These are phyloP conservation scores for Noccaea bulbosa DNA, from an alignment of 345 rosid species.

Conservation along the genomic window DNA sequence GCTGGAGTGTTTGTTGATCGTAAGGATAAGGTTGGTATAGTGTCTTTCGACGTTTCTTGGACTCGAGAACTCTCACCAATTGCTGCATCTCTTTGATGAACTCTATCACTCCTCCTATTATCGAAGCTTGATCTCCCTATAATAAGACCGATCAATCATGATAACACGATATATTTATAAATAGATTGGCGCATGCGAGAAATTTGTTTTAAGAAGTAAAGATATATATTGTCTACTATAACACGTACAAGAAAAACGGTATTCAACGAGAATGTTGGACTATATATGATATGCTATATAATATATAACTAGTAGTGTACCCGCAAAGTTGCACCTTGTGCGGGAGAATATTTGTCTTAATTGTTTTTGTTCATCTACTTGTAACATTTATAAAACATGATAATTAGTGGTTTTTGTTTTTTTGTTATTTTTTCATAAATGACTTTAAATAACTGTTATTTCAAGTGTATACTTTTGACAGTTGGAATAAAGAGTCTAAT, in stretches of 20 bases:
- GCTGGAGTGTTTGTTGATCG: conserved; percentile 42
- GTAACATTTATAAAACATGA: too few species aligned
- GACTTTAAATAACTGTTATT: too few species aligned
- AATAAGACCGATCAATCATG: conserved; percentile 6
- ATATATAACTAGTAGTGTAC: too few species aligned
- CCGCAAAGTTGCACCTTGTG: too few species aligned
- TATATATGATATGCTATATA: too few species aligned
- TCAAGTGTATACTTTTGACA: too few species aligned
- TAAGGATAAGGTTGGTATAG: conserved; percentile 57
- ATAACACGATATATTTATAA: conserved; percentile 15
- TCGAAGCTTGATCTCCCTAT: conserved; percentile 96
- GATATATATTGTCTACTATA: background rate
- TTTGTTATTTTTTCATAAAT: too few species aligned
- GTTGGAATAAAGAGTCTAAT: too few species aligned
- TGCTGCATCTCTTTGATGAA: conserved; percentile 92
- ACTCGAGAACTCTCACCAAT: conserved; percentile 75
- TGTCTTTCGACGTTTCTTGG: conserved; percentile 83
- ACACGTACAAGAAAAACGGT: background rate
- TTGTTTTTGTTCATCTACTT: too few species aligned
- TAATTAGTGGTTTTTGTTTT: too few species aligned
- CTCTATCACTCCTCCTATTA: conserved; percentile 88
- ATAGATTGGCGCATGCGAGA: background rate
- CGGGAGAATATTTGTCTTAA: too few species aligned
- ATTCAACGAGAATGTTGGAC: background rate
- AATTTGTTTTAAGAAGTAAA: background rate